These are phyloP conservation scores for Mortierella sp. DNA, from an alignment of 371 early-diverging fungal genomes.

Conservation along the genomic window DNA sequence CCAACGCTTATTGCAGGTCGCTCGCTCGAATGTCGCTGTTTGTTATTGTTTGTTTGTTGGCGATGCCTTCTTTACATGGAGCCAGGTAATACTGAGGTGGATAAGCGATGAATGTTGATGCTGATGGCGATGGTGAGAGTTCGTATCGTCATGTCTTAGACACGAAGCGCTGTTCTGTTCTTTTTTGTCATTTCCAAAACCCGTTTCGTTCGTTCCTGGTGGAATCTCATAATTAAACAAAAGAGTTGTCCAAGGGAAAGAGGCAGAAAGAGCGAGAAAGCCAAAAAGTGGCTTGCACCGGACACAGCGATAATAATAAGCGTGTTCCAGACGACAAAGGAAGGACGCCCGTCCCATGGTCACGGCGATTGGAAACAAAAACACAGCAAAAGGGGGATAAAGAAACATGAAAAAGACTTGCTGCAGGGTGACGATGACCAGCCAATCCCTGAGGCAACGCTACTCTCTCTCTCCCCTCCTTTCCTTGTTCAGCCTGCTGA, in stretches of 20 bases:
- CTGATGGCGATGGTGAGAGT: neutral
- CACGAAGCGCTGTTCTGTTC: neutral
- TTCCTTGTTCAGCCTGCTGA: neutral
- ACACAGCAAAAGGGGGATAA: neutral
- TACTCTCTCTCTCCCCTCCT: neutral
- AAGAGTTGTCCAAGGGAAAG: neutral
- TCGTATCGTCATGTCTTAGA: slow-evolving; percentile 9
- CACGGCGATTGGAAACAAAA: neutral
- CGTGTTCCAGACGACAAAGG: neutral
- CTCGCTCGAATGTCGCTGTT: neutral
- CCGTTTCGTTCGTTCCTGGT: slow-evolving; percentile 5
- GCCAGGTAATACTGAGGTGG: too few species aligned
- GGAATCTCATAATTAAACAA: neutral
- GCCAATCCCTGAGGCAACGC: neutral
- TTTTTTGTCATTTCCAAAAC: neutral
- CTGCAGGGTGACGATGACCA: neutral
- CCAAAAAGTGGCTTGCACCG: neutral
- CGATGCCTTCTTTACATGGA: too few species aligned
- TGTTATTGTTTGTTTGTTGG: neutral
- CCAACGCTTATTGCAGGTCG: neutral
- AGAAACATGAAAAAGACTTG: neutral
- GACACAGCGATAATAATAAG: neutral
- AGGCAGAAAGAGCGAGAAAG: neutral
- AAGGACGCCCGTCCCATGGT: neutral
- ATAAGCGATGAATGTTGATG: neutral